Base-by-base conservation (phyloP, 1,139 yeast genomes). In the Geotrichum cucujoidarum region DNA sequence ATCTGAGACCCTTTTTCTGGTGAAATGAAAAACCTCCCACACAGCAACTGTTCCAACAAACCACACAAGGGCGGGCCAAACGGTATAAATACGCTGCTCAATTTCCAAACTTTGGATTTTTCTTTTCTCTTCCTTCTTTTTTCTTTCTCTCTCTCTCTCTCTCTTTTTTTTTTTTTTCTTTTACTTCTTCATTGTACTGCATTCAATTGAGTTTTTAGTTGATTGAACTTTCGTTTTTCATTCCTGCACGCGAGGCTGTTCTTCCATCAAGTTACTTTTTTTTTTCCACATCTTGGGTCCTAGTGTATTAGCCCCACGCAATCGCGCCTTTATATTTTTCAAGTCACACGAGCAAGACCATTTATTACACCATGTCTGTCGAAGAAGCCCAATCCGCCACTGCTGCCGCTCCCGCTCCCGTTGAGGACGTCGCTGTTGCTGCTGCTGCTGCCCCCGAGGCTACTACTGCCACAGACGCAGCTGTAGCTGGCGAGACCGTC, bases 151-250 rank as follows among this genome's bases (percentile, higher is more conserved):
- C 44, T 40, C 27, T 37, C 40, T 44, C 43, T 14, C 39, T 36
- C 25, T 21, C 16, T 21, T 6, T 38, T 34, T 33, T 29, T 36
- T 39, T 22, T 40, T 33, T 13, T 32, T 33, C 20, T 34, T 17
- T 16, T 7, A 35, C 33, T 29, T 16, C 24, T 32, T 43, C 34
- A n/a, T n/a, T n/a, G n/a, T n/a, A n/a, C n/a, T n/a, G n/a, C n/a
- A n/a, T n/a, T n/a, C n/a, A n/a, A 24, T 35, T 32, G 27, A 27
- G 20, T 41, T 42, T 18, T 22, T 34, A 32, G 40, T 39, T 20
- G 17, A 45, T 39, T 36, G 33, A 33, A 39, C 46, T 38, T 34
- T 39, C 40, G 29, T 38, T 17, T 21, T 35, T 42, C 20, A 42
- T 41, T 39, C 43, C 33, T 40, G 29, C 18, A 13, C 4, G 29